Base-by-base conservation (phyloP, 768 basidiomycete genomes). In the Phaffia tasmanica region DNA sequence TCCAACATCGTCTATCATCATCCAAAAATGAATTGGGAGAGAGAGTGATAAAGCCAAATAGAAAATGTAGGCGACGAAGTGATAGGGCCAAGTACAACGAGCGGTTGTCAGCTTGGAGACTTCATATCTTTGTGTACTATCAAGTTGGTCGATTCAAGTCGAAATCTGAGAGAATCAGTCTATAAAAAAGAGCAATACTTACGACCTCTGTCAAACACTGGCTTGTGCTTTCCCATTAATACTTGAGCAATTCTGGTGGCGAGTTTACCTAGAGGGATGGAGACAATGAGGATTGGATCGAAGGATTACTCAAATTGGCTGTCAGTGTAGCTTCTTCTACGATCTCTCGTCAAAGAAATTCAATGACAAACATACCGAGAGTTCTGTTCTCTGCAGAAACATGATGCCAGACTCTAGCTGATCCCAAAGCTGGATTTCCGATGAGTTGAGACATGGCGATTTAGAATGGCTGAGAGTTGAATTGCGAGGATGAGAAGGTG, bases 221-320 rank as follows among this genome's bases (percentile, higher is more conserved):
- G 93, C 75, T 98, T 99, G 77, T 98, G 92, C 79, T 98, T 99
- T 74, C 94, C 95, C 94, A 97, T 97, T 56, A 99, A 81, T 42
- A 92, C 91, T 66, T 89, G 83, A 3, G 95, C 94, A 72, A 99
- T 95, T 47, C 90, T 83, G 72, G 88, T 86, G 7, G 95, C 93
- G 14, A 98, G 82, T 80, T 93, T 90, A 74, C 66, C 66, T 65
- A 57, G 46, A 1, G 49, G n/a, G 30, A 46, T 5, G 27, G 3
- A 23, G 23, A 48, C 18, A 21, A 30, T 48, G 1, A 27, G 8
- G 58, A 35, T 8, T 30, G 30, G 48, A 49, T 42, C 6, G 11
- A 42, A 42, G 35, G 35, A 42, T 42, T 42, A 42, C 35, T 42
- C 4, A 4, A 42, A 5, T 42, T 42, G 35, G 11, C 11, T 11